Base-by-base conservation (phyloP, 116 monocot genomes). In the Zostera marina region DNA sequence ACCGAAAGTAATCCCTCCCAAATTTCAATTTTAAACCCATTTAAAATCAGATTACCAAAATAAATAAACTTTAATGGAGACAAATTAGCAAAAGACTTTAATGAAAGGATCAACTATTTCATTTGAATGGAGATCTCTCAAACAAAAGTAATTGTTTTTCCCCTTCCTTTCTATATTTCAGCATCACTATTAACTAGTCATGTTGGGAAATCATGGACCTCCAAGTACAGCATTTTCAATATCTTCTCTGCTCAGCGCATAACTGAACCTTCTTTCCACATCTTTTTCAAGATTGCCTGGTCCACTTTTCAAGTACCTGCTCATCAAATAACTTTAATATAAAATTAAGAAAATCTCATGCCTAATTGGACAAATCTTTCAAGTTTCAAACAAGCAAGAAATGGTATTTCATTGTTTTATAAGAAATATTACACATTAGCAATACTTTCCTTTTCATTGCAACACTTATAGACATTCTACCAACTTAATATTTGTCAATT, bases 191-290 rank as follows among this genome's bases (percentile, higher is more conserved):
- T 42, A 10, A 4, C 0, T 41, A 19, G 12, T 42, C 14, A n/a
- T 54, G 19, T 44, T 12, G n/a, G n/a, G n/a, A n/a, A n/a, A 21
- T 69, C 44, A 64, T 47, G 62, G 63, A 19, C 63, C 63, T 23
- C 64, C 94, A 57, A 96, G 85, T 56, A 96, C 80, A 17, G 94
- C 94, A 80, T 88, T 96, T 63, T 96, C 85, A 51, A 85, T 96
- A 56, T 96, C 96, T 68, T 88, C 96, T 74, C 89, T 88, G 62
- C 96, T 96, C 68, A 96, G 54, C 20, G 96, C 96, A 78, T 74
- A 74, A 39, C 58, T 74, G 49, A 74, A 74, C 38, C 67, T 86
- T 61, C 86, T 85, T 67, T 96, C 96, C 26, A 89, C 77, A 70
- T 96, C 89, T 57, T 89, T 96, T 53, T 88, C 85, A 22, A 96